phyloP scores from a whole-genome alignment of 345 rosid genomes.

The Salix purpurea region DNA sequence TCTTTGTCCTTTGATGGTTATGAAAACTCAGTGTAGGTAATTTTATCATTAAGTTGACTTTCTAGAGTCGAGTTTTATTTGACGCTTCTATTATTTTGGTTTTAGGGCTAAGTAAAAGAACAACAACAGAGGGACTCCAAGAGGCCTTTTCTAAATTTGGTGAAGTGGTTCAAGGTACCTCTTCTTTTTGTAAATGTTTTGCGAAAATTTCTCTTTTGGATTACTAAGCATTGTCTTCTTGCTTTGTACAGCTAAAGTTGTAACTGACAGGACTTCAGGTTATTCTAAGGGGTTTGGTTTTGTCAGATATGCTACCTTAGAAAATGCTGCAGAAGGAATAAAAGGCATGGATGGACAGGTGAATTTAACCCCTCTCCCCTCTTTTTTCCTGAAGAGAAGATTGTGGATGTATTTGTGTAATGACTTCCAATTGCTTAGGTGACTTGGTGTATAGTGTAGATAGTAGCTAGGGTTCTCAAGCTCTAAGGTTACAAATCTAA shows the following conservation, averaged over 20 bases:
- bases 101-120: constrained; percentile 82
- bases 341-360: constrained; percentile 96
- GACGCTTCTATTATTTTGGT: not conserved
- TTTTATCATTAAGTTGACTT: not conserved
- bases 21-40: not conserved
- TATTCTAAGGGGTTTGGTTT: constrained; percentile 94
- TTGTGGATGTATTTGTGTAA: not conserved
- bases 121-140: constrained; percentile 59
- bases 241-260: constrained; percentile 59
- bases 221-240: constrained; percentile 4
- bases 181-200: not conserved
- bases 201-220: not conserved
- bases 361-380: not conserved
- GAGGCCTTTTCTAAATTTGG: constrained; percentile 78
- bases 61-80: not conserved
- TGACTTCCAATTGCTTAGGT: not conserved
- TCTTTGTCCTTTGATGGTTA: not conserved
- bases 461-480: not conserved
- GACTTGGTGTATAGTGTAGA: not conserved
- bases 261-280: constrained; percentile 72
- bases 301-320: constrained; percentile 66
- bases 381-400: not conserved
- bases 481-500: too few species aligned
- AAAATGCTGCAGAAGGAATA: constrained; percentile 80
- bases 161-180: constrained; percentile 69